Conservation (phyloP, 495 filamentous ascomycete species). For the Penicillium angulare region DNA sequence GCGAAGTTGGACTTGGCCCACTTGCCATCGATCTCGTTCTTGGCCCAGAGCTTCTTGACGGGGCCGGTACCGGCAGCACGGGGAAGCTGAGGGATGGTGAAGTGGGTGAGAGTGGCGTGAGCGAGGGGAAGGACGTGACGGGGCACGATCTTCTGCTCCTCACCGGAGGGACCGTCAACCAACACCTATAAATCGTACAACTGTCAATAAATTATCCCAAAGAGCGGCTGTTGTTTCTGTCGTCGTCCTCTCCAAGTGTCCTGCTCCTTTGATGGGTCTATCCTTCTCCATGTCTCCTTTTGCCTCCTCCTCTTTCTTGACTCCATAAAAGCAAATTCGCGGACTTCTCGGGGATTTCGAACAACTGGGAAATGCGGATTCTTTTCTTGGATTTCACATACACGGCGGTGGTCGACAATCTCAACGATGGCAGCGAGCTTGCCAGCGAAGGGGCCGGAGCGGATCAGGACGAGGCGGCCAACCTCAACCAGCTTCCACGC, state of each 20-base stretch:
- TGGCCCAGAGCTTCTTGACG: conserved; percentile 83
- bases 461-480: conserved; percentile 89
- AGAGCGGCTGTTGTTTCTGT: background rate
- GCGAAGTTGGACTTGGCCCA: conserved; percentile 87
- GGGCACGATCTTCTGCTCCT: conserved; percentile 71
- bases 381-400: conserved; percentile 41
- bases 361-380: conserved; percentile 36
- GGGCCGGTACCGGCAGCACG: conserved; percentile 79
- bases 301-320: conserved; percentile 3
- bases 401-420: conserved; percentile 99
- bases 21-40: conserved; percentile 82
- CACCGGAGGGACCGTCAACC: conserved; percentile 84
- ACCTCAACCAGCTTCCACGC: conserved; percentile 93
- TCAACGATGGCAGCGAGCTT: conserved; percentile 92
- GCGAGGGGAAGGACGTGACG: conserved; percentile 79
- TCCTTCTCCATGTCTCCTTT: too few species aligned
- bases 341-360: conserved; percentile 10
- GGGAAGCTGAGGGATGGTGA: conserved; percentile 85
- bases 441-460: conserved; percentile 71
- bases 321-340: background rate
- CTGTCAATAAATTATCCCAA: conserved; percentile 33
- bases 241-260: conserved; percentile 4
- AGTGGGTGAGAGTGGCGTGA: conserved; percentile 81
- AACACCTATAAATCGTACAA: conserved; percentile 63
- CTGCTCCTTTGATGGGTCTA: conserved; percentile 4